These are phyloP conservation scores for Alternaria triticimaculans DNA, from an alignment of 2,329 filamentous ascomycete species.

Conservation along the genomic window DNA sequence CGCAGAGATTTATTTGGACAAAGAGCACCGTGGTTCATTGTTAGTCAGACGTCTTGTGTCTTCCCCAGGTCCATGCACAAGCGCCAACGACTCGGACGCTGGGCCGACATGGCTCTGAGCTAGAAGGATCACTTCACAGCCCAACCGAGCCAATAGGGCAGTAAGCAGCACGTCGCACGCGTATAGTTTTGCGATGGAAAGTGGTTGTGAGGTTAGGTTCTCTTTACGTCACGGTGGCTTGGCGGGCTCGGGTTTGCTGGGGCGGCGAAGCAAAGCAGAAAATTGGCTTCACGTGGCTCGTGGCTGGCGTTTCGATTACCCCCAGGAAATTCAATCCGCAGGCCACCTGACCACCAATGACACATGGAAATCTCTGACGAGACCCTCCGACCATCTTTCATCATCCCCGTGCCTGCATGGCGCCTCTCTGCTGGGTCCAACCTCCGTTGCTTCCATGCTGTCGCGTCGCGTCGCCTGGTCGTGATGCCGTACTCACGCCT, in stretches of 20 bases:
- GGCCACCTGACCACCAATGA: constrained; percentile 27
- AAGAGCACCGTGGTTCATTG: constrained; percentile 37
- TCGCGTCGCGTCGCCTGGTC: constrained; percentile 20
- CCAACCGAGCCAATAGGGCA: constrained; percentile 20
- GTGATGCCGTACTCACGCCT: constrained; percentile 10
- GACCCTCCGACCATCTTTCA: constrained; percentile 27
- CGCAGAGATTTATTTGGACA: constrained; percentile 39
- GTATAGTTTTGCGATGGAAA: constrained; percentile 29
- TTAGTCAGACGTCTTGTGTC: constrained; percentile 40
- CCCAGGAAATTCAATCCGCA: constrained; percentile 21
- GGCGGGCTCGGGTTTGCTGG: constrained; percentile 13
- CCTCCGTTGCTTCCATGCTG: constrained; percentile 18
- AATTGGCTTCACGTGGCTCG: constrained; percentile 22
- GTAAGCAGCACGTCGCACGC: constrained; percentile 17
- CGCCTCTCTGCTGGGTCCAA: constrained; percentile 17
- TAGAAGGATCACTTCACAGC: constrained; percentile 31
- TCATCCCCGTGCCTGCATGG: constrained; percentile 31
- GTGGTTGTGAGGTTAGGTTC: constrained; percentile 25
- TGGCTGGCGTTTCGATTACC: constrained; percentile 21
- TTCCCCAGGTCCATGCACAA: constrained; percentile 33
- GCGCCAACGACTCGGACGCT: constrained; percentile 34
- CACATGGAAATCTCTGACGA: constrained; percentile 40
- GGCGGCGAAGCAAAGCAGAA: constrained; percentile 20
- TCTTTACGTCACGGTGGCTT: constrained; percentile 34
- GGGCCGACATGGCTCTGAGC: constrained; percentile 31